Conservation (phyloP, 73 alveolate species). For the Paramecium octaurelia region DNA sequence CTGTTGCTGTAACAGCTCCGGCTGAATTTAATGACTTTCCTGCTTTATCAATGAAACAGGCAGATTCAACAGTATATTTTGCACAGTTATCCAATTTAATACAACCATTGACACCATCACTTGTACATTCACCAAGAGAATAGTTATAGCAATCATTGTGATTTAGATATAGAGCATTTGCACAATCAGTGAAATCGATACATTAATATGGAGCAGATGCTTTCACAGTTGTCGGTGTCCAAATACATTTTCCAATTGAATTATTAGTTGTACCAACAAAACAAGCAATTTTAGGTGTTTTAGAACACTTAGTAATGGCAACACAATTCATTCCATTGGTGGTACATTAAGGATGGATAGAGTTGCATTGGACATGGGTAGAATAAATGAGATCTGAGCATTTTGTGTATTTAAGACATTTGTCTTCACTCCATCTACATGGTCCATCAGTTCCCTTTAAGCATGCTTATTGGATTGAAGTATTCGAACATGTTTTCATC, state of each 20-base stretch:
- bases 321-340: not conserved
- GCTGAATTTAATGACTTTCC: not conserved
- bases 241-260: not conserved
- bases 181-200: not conserved
- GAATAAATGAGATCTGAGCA: not conserved
- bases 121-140: not conserved
- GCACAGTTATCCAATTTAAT: not conserved
- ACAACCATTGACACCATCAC: not conserved
- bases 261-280: not conserved
- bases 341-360: not conserved
- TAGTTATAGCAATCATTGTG: not conserved
- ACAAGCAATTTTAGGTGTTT: not conserved
- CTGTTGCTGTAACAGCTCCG: not conserved
- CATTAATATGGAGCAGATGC: not conserved
- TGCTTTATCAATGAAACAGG: not conserved
- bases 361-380: not conserved
- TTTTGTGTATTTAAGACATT: not conserved
- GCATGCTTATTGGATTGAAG: not conserved
- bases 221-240: not conserved
- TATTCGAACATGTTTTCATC: not conserved
- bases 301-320: not conserved
- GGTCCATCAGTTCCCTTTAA: conserved; percentile 18
- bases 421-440: not conserved
- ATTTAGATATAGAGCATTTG: not conserved
- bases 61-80: not conserved